Base-by-base conservation (phyloP, 345 rosid species). In the Sonneratia caseolaris region DNA sequence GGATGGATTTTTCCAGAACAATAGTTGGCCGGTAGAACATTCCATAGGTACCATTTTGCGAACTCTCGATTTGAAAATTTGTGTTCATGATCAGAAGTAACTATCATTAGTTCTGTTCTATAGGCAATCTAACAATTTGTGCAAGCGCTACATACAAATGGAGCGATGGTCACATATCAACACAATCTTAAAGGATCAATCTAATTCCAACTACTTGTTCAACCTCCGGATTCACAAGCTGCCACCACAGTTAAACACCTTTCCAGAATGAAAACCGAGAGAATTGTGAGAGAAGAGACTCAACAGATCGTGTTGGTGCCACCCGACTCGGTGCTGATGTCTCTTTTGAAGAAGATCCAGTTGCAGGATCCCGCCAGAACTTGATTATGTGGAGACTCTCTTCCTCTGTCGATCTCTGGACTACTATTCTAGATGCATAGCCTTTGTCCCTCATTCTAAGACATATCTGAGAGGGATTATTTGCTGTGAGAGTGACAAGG, bases 401-500 rank as follows among this genome's bases (percentile, higher is more conserved):
- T 72, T 84, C 85, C 42, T 79, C 85, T 19, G 85, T 81, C 43
- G 85, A 81, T 40, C 87, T 77, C 77, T 89, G 97, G 68, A 92
- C 81, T 7, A 92, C 69, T 53, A 92, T 89, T 70, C 91, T 83
- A 13, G 93, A 82, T 42, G 82, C 86, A 71, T 83, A 95, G 8
- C 97, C 97, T 72, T 72, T 85, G 72, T 79, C 80, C 65, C 86
- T 87, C 99, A 90, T 90, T 72, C 77, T 73, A 56, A 75, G 57
- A 81, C 97, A 95, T 48, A 95, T 86, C 73, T 88, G 84, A 9
- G 57, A 59, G 48, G 87, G 87, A 59, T 81, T 75, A 71, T 81
- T 84, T n/a, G 73, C 73, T 19, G 76, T 65, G 36, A 81, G 74
- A 57, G 83, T 78, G 47, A 84, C 85, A 82, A 81, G 74, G 82